Evolutionary conservation across 805 yeast genomes (phyloP), one percentile per base, ranked within the genome.

Genomic region (Metschnikowia corniflorae): DNA sequence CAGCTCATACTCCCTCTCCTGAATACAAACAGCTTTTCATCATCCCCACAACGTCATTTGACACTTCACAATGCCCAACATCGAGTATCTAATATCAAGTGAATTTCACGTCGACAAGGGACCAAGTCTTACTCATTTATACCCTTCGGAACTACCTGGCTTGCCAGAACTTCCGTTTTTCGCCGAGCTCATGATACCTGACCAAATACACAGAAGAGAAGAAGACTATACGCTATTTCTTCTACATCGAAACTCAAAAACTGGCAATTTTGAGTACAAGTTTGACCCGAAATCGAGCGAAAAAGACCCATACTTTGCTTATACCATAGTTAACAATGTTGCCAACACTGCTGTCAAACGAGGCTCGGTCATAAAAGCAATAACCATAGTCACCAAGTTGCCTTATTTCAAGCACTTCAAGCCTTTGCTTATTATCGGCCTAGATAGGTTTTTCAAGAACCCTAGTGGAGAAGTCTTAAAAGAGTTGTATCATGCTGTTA

Each of bases 41-140:
- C n/a, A n/a, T n/a, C n/a, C n/a, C n/a, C n/a, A n/a, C n/a, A n/a
- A n/a, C n/a, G n/a, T n/a, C n/a, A n/a, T n/a, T n/a, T n/a, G n/a
- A n/a, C n/a, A n/a, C n/a, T n/a, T n/a, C 24, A 37, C 8, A 17
- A 48, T 48, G 52, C 51, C 51, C 21, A 73, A 77, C 48, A 73
- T 75, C 12, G 75, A 74, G 35, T 81, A 70, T 51, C 69, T 82
- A 16, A 49, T 86, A 21, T 71, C 87, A 5, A 84, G 91, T 1
- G 89, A 84, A 59, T 88, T 87, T 56, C 93, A 87, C 55, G 77
- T 81, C 44, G 81, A 76, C 49, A 68, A 77, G 37, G 96, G 96
- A 0, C 81, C 93, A 0, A 65, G 75, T 4, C 60, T 87, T 21
- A 65, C 66, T 35, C 73, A 75, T 46, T 88, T 81, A 50, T 69